Base-by-base conservation (phyloP, 148 eudicot genomes). In the Rhododendron ferrugineum region DNA sequence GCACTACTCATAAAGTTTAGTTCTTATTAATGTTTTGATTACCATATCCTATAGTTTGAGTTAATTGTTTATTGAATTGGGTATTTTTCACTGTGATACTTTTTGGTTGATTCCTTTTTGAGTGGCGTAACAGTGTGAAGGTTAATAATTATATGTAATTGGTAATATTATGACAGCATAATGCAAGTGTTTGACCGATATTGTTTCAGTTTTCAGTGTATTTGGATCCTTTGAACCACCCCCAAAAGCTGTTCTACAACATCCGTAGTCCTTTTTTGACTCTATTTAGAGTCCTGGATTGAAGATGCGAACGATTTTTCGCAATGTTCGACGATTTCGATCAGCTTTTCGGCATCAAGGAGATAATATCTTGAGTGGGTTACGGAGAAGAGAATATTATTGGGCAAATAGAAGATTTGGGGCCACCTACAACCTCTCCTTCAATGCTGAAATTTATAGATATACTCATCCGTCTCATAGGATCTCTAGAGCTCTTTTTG, bases 251-350 rank as follows among this genome's bases (percentile, higher is more conserved):
- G 79, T 70, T 64, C 75, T 88, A 84, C 82, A 60, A 50, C 83
- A 50, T 60, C 20, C 80, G 86, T 81, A 85, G 78, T 87, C 81
- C 20, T 86, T 84, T 42, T 28, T 62, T n/a, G 47, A 22, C 34
- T 70, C 46, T n/a, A 11, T 74, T 77, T 74, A 44, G 37, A 80
- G 30, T 36, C 77, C 75, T 80, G 82, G 73, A 79, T 84, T 42
- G 82, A 90, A 87, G 68, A 94, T 95, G 97, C 92, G 97, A 85
- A 80, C 80, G 46, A 76, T 92, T 84, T 79, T 89, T 81, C 92
- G 89, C 14, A 86, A 91, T 10, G 46, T 87, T 81, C 86, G 91
- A 80, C 91, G 85, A 64, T 85, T 88, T 85, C 88, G 68, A 87
- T 86, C 93, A 50, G 86, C 85, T 75, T 80, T 89, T 83, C 86